A percentile compares a stretch with the other conserved stretches of the same genome.
Conservation (phyloP, 345 rosid genomes). For the sweet orange (Citrus sinensis) region DVS_A1.0 CM039161.1:2504501-2505000, state of each 20-base stretch:
- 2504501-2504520: conserved; percentile 42
- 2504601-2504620: conserved; percentile 44
- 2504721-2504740: neutral
- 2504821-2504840: neutral
- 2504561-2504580: neutral
- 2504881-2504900: neutral
- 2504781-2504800: neutral
- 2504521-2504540: neutral
- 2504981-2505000: no score
- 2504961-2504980: no score
- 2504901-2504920: neutral
- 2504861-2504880: neutral
- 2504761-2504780: neutral
- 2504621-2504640: conserved; percentile 58
- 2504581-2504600: no score
- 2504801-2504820: neutral
- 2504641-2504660: conserved; percentile 24
- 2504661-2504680: conserved; percentile 39
- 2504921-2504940: no score
- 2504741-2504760: neutral
- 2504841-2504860: neutral
- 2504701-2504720: conserved; percentile 14
- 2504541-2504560: neutral
- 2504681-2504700: conserved; percentile 8
- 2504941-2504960: no score